Evolutionary conservation across 306 rosid species (phyloP), one percentile per base, ranked within the genome.

Genomic region (Glycyrrhiza uralensis): DNA sequence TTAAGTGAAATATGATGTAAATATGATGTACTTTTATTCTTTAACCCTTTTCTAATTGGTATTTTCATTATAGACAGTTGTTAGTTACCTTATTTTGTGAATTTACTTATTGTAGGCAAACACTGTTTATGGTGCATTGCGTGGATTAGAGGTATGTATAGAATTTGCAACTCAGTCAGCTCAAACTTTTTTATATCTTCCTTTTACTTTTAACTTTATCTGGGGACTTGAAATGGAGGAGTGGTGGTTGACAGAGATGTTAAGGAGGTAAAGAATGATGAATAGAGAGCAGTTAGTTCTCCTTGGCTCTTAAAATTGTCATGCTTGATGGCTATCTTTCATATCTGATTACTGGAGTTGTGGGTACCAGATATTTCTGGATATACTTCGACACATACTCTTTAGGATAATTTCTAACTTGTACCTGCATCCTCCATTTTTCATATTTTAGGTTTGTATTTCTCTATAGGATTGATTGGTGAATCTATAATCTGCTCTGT

Each of bases 101-200:
- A 41, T 64, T 71, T 65, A 22, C 49, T 38, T 51, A 20, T 71
- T 55, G 82, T 50, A 83, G 87, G 87, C 87, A 59, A 79, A 79
- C 52, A 83, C 84, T 1, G 82, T 80, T 20, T 83, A 76, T 54
- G 87, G 87, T 22, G 84, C 87, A 51, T 57, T 83, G 73, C 87
- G 79, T 4, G 87, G 87, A 66, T 44, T 83, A 57, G 87, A 83
- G 87, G 84, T 79, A 76, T 59, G 83, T 71, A 59, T 42, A 50
- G 30, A 74, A 15, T 59, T 68, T 47, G 32, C 61, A 29, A 39
- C 15, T 52, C 35, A 30, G 19, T 76, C 33, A 71, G 36, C 47
- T 76, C 57, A 29, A 36, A 30, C 64, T 20, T 42, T 51, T 42
- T 70, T n/a, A n/a, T n/a, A 1, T n/a, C 13, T 35, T 20, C 47